Percentiles rank a stretch among this genome's conserved stretches.
Evolutionary conservation across 805 yeast genomes (phyloP).

Genomic region (Priceomyces melissophilus): DNA sequence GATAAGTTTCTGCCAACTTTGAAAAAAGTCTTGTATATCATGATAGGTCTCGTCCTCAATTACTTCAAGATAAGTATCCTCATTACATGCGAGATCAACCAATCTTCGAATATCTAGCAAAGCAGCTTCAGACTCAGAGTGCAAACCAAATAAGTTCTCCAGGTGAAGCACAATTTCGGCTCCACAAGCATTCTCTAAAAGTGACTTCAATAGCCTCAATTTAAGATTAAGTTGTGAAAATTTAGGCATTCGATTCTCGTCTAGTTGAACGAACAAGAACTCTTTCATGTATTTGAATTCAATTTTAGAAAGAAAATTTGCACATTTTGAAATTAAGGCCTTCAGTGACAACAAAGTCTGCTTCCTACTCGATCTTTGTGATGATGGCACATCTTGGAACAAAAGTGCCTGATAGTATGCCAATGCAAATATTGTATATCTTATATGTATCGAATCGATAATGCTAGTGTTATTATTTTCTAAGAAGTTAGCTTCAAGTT

Average conservation of each 20-base stretch:
- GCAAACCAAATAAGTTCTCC: no score
- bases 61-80: slow-evolving; percentile 11
- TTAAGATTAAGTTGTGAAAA: no score
- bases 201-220: no score
- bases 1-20: slow-evolving; percentile 22
- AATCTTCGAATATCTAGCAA: no score
- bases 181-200: no score
- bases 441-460: slow-evolving; percentile 23
- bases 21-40: slow-evolving; percentile 16
- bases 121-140: no score
- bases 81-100: slow-evolving; percentile 2
- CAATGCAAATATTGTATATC: slow-evolving; percentile 18
- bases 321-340: slow-evolving; percentile 10
- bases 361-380: neutral
- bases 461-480: slow-evolving; percentile 18
- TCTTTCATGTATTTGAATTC: slow-evolving; percentile 9
- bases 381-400: slow-evolving; percentile 8
- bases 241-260: no score
- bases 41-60: slow-evolving; percentile 20
- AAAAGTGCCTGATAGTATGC: slow-evolving; percentile 16
- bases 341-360: slow-evolving; percentile 4
- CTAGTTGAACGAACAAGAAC: slow-evolving; percentile 6
- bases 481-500: slow-evolving; percentile 7
- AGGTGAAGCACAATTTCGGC: no score
- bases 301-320: slow-evolving; percentile 9